Percentiles rank a stretch among this genome's conserved stretches.
phyloP scores from a whole-genome alignment of 768 basidiomycete species.

The Aureoboletus auriporus region DNA sequence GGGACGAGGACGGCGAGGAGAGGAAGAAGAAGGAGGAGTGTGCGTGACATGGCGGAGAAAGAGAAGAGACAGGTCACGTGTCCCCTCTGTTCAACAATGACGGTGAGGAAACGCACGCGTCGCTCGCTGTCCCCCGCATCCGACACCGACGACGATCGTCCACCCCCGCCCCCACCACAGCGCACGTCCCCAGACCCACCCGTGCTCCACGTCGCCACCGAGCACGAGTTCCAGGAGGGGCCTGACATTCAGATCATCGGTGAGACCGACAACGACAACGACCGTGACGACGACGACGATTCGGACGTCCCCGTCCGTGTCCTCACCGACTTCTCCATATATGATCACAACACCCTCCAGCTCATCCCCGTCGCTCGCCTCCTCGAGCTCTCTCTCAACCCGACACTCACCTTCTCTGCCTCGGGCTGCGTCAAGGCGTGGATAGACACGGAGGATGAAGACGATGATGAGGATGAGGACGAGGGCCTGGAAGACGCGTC shows the following conservation, averaged over 20 bases:
- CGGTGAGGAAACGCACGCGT: constrained; percentile 23
- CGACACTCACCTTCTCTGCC: constrained; percentile 29
- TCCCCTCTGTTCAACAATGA: constrained; percentile 10
- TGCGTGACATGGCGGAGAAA: constrained; percentile 8
- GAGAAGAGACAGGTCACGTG: constrained; percentile 4
- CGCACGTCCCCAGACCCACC: constrained; percentile 5
- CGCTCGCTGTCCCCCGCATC: constrained; percentile 14
- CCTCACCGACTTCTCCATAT: constrained; percentile 52
- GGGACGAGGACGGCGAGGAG: constrained; percentile 4
- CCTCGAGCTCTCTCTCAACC: constrained; percentile 26
- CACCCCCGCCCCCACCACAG: constrained; percentile 6
- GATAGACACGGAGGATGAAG: constrained; percentile 31
- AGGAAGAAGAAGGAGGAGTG: constrained; percentile 8
- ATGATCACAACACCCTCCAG: constrained; percentile 34
- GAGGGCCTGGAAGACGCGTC: constrained; percentile 20
- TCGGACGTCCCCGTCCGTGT: constrained; percentile 52
- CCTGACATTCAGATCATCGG: constrained; percentile 40
- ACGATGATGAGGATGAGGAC: constrained; percentile 23
- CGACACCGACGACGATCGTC: constrained; percentile 16
- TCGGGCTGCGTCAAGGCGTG: constrained; percentile 37
- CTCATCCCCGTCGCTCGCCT: constrained; percentile 42
- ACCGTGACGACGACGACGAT: constrained; percentile 16
- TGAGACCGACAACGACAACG: constrained; percentile 34
- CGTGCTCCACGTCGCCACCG: constrained; percentile 15
- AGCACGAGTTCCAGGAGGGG: constrained; percentile 37